Evolutionary conservation across 2,329 filamentous ascomycete genomes (phyloP).

Genomic region (Setomelanomma holmii): DNA sequence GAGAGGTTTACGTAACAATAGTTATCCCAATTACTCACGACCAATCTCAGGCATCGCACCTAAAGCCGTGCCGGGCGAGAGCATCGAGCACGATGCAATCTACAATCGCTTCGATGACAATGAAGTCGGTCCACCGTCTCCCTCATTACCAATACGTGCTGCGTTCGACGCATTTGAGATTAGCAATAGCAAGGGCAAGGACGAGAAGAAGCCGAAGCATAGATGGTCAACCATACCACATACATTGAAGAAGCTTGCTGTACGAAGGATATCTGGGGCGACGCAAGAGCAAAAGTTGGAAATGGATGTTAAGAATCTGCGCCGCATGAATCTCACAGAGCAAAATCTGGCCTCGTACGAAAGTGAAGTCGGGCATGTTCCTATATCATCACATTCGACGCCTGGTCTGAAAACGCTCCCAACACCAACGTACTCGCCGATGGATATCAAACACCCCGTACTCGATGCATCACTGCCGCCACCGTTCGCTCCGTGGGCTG

Average conservation of each 20-base stretch:
- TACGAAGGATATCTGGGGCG: constrained; percentile 21
- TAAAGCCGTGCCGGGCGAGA: constrained; percentile 29
- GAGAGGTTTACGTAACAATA: constrained; percentile 31
- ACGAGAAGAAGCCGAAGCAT: constrained; percentile 28
- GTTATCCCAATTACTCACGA: constrained; percentile 32
- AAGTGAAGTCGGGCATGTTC: constrained; percentile 7
- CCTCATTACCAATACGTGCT: constrained; percentile 16
- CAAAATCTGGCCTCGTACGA: constrained; percentile 19
- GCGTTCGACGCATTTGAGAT: constrained; percentile 11
- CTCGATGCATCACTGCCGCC: constrained; percentile 23
- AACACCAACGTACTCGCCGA: constrained; percentile 31
- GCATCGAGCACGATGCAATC: constrained; percentile 30
- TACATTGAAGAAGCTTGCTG: constrained; percentile 27
- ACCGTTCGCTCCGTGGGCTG: constrained; percentile 33
- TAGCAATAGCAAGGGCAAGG: constrained; percentile 17
- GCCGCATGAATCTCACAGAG: constrained; percentile 20
- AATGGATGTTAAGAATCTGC: constrained; percentile 15
- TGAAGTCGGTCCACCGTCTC: constrained; percentile 29
- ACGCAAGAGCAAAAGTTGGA: constrained; percentile 19
- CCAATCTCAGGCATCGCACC: constrained; percentile 24
- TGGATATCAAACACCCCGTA: constrained; percentile 17
- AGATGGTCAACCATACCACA: constrained; percentile 35
- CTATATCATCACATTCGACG: constrained; percentile 9
- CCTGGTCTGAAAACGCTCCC: constrained; percentile 24
- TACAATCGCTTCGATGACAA: constrained; percentile 23